Evolutionary conservation across 108 stramenopile species (phyloP), one percentile per base, ranked within the genome.

Genomic region (Fistulifera pelliculosa): DNA sequence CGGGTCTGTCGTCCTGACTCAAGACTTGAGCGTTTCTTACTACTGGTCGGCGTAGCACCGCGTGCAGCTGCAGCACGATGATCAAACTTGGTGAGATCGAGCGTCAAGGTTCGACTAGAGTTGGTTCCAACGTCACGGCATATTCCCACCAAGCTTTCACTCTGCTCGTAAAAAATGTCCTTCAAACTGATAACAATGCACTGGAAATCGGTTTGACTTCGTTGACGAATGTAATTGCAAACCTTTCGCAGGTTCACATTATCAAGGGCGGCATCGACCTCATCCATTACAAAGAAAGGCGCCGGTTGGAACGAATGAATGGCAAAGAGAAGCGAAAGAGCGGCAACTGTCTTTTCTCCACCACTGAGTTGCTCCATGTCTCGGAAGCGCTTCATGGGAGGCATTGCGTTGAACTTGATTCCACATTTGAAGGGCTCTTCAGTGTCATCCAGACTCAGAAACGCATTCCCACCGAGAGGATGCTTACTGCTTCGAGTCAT

Each of bases 291-390:
- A 61, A 99, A 95, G 81, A 99, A 97, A 8, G 95, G 95, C 19
- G 95, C 93, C 7, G 92, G 92, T 28, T 77, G 86, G 60, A 75
- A 98, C 23, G 87, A 87, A 69, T 99, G 97, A 50, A 99, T 96
- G 38, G 96, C 96, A 77, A 99, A 99, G 45, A 99, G 70, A 8
- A 99, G 80, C 0, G 97, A 95, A 12, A 99, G 75, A 16, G 98
- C 95, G 1, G 99, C 99, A 0, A 99, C 90, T 22, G 99, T 99
- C 70, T 96, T 96, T 74, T 99, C 99, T 16, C 99, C 99, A n/a
- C 99, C 99, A 54, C 93, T 95, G 17, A 99, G 81, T 68, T 98
- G 97, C 39, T 97, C 95, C 95, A 99, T 98, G 53, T 99, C 98
- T 38, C 98, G 80, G 72, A 95, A 97, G 26, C 96, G 77, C 62